phyloP scores from a whole-genome alignment of 1,139 yeast genomes.

The Pichia norvegensis region DNA sequence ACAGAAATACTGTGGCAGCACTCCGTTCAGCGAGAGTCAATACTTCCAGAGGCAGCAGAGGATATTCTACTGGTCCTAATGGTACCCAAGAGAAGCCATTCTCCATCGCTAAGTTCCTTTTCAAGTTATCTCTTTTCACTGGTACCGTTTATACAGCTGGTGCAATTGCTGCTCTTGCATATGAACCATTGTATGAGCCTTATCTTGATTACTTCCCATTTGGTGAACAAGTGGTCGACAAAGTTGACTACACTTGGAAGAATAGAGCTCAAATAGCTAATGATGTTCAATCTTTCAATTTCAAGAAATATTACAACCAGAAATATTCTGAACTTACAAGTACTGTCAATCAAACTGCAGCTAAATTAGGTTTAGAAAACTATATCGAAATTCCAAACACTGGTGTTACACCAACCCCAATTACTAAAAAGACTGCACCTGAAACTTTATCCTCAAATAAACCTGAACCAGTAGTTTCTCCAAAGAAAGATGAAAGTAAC shows the following conservation, averaged over 20 bases:
- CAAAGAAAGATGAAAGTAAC: conserved; percentile 7
- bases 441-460: conserved; percentile 14
- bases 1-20: background rate
- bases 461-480: background rate
- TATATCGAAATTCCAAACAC: conserved; percentile 38
- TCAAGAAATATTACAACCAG: conserved; percentile 16
- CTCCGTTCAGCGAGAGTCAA: background rate
- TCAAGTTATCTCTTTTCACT: conserved; percentile 31
- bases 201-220: conserved; percentile 57
- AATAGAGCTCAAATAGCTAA: conserved; percentile 23
- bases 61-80: background rate
- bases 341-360: conserved; percentile 28
- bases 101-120: conserved; percentile 24
- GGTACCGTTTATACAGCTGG: conserved; percentile 37
- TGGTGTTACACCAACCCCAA: conserved; percentile 26
- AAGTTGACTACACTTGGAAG: conserved; percentile 37
- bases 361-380: conserved; percentile 33
- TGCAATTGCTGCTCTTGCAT: conserved; percentile 35
- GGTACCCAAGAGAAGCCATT: background rate
- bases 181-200: conserved; percentile 38
- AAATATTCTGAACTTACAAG: conserved; percentile 17
- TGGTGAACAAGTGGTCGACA: conserved; percentile 45
- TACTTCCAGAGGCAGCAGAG: background rate
- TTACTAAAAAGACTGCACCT: background rate
- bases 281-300: conserved; percentile 25